These are phyloP conservation scores for Begonia masoniana DNA, from an alignment of 306 rosid genomes.

Conservation along the genomic window DNA sequence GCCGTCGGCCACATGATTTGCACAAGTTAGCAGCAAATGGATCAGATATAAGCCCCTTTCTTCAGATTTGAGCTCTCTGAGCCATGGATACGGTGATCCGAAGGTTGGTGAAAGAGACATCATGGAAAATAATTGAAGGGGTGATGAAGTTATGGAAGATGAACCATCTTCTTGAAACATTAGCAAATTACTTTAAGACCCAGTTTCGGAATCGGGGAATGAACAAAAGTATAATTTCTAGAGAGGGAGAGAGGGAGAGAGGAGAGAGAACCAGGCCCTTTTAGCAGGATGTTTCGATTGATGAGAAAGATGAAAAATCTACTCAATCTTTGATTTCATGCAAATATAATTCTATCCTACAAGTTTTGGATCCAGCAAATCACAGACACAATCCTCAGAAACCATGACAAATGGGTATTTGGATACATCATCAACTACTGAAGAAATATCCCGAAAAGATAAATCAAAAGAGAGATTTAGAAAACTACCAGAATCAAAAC, in stretches of 20 bases:
- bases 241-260: background rate
- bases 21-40: slow-evolving; percentile 66
- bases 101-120: slow-evolving; percentile 54
- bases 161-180: slow-evolving; percentile 69
- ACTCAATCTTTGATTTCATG: no score
- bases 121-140: slow-evolving; percentile 49
- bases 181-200: slow-evolving; percentile 19
- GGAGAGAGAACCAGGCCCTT: background rate
- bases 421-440: no score
- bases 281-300: background rate
- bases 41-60: slow-evolving; percentile 71
- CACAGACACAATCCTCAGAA: background rate
- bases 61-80: slow-evolving; percentile 59
- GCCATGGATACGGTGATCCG: slow-evolving; percentile 64
- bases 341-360: no score
- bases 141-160: slow-evolving; percentile 49
- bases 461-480: no score
- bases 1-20: slow-evolving; percentile 61
- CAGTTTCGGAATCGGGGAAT: slow-evolving; percentile 19
- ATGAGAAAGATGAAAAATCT: no score
- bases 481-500: slow-evolving; percentile 6
- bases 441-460: no score
- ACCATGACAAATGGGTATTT: background rate
- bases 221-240: slow-evolving; percentile 8
- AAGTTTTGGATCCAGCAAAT: no score